phyloP scores from a whole-genome alignment of 2,329 filamentous ascomycete genomes.

The Aspergillus caelatus region DNA sequence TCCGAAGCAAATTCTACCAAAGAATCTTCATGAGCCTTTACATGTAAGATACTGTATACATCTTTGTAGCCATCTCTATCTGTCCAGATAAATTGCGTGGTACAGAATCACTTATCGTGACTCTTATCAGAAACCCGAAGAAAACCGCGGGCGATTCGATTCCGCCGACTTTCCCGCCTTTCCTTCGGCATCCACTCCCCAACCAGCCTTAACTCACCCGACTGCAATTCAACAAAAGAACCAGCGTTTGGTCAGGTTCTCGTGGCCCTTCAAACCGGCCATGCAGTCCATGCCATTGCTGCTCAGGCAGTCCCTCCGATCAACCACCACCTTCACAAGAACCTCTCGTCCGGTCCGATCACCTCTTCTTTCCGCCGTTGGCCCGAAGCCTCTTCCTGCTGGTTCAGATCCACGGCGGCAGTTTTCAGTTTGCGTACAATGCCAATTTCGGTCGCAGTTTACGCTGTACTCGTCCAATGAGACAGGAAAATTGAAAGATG shows the following conservation, averaged over 20 bases:
- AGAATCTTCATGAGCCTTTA: background rate
- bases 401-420: constrained; percentile 26
- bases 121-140: constrained; percentile 10
- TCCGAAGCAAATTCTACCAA: background rate
- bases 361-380: constrained; percentile 24
- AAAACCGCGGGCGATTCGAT: constrained; percentile 9
- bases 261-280: constrained; percentile 29
- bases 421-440: constrained; percentile 48
- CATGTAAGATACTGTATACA: background rate
- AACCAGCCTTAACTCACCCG: constrained; percentile 1
- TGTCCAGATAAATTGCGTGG: background rate
- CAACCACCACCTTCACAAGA: constrained; percentile 28
- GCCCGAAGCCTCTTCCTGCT: constrained; percentile 25
- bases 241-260: constrained; percentile 23
- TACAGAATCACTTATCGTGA: background rate
- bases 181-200: constrained; percentile 8
- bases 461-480: constrained; percentile 29
- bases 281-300: constrained; percentile 47
- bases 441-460: constrained; percentile 41
- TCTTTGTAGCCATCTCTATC: background rate
- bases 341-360: constrained; percentile 24
- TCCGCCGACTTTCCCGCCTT: constrained; percentile 14
- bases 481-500: constrained; percentile 21
- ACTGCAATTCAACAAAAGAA: constrained; percentile 16
- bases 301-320: constrained; percentile 41